Percentiles rank a stretch among this genome's conserved stretches.
Evolutionary conservation across 2,329 filamentous ascomycete species (phyloP).

Genomic region (Thielaviopsis ethacetica): DNA sequence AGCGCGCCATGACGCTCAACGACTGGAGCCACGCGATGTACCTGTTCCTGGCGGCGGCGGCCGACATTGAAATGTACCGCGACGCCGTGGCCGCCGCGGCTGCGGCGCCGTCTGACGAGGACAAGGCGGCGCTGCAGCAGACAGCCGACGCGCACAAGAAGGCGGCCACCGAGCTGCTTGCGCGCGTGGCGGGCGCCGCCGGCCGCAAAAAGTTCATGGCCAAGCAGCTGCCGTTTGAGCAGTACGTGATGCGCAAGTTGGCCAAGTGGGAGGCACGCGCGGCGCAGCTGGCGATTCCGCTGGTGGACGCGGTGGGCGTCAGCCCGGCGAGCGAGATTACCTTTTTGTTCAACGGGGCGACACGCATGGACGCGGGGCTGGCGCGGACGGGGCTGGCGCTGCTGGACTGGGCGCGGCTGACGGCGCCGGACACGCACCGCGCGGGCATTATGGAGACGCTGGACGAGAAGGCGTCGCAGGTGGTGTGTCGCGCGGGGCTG

Average conservation of each 20-base stretch:
- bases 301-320: conserved; percentile 67
- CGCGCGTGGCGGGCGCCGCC: conserved; percentile 53
- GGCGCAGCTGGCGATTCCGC: conserved; percentile 45
- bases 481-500: conserved; percentile 50
- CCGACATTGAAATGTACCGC: conserved; percentile 70
- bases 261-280: conserved; percentile 74
- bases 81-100: conserved; percentile 24
- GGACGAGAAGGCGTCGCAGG: conserved; percentile 48
- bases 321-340: conserved; percentile 81
- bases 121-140: no score
- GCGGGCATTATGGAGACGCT: conserved; percentile 32
- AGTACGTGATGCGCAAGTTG: conserved; percentile 69
- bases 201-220: conserved; percentile 87
- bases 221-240: conserved; percentile 74
- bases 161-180: conserved; percentile 52
- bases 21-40: conserved; percentile 85
- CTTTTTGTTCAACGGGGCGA: conserved; percentile 82
- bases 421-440: conserved; percentile 20
- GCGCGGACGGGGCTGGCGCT: conserved; percentile 45
- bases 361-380: conserved; percentile 54
- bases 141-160: conserved; percentile 38
- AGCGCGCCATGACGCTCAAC: conserved; percentile 62
- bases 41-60: conserved; percentile 68
- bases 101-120: conserved; percentile 21
- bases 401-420: conserved; percentile 51